Evolutionary conservation across 805 yeast species (phyloP).

Genomic region (Vanderwaltozyma yarrowii): DNA sequence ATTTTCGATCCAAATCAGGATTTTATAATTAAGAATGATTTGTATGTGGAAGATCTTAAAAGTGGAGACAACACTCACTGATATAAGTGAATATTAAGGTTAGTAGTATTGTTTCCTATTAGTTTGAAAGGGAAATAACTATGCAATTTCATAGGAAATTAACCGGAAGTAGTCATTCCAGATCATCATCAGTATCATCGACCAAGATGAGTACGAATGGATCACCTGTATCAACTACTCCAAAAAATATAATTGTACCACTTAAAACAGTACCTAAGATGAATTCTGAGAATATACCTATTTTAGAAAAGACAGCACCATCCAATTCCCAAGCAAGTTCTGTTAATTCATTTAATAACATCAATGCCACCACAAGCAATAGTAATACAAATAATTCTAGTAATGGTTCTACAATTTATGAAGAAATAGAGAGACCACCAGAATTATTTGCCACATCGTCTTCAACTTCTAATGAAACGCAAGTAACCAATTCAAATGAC

Average conservation of each 20-base stretch:
- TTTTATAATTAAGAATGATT: too few species aligned
- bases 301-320: not conserved
- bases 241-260: not conserved
- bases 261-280: not conserved
- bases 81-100: too few species aligned
- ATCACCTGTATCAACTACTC: not conserved
- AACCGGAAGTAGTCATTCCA: constrained; percentile 15
- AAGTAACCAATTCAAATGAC: not conserved
- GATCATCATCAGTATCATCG: constrained; percentile 22
- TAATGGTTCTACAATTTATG: not conserved
- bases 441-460: too few species aligned
- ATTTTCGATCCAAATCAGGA: too few species aligned
- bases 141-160: constrained; percentile 24
- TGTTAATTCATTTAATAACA: not conserved
- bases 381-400: not conserved
- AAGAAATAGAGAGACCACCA: not conserved
- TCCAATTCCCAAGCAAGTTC: constrained; percentile 2
- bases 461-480: not conserved
- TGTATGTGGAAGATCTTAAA: too few species aligned
- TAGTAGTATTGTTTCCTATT: too few species aligned
- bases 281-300: not conserved
- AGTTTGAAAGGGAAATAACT: too few species aligned
- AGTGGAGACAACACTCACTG: too few species aligned
- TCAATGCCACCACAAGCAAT: too few species aligned
- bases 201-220: constrained; percentile 3